These are phyloP conservation scores for Stagonosporopsis cucurbitacearum DNA, from an alignment of 2,329 filamentous ascomycete genomes.

Conservation along the genomic window DNA sequence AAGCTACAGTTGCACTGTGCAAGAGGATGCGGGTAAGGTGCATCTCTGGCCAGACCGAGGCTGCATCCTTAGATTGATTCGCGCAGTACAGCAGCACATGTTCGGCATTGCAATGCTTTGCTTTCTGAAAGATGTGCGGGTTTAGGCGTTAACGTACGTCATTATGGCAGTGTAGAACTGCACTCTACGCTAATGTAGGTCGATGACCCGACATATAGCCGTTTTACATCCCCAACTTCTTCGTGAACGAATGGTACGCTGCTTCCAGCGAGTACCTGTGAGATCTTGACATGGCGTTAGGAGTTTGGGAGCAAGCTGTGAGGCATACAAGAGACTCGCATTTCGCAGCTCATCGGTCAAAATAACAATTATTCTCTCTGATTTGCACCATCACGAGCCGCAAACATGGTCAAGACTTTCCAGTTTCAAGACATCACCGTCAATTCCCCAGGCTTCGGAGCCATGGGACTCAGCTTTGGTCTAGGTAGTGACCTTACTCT, in stretches of 20 bases:
- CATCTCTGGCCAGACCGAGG: background rate
- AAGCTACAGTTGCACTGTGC: background rate
- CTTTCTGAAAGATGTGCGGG: background rate
- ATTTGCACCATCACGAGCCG: background rate
- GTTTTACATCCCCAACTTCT: background rate
- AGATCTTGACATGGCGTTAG: background rate
- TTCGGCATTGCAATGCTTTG: background rate
- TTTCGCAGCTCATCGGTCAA: background rate
- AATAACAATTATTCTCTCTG: background rate
- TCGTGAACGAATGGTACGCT: background rate
- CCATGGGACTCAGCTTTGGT: slow-evolving; percentile 59
- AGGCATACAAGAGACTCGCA: background rate
- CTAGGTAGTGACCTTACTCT: slow-evolving; percentile 54
- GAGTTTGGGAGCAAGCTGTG: background rate
- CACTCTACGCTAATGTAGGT: slow-evolving; percentile 3
- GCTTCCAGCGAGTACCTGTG: no score
- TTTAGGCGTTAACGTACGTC: slow-evolving; percentile 3
- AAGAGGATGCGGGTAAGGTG: background rate
- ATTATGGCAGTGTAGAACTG: background rate
- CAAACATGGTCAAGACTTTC: slow-evolving; percentile 29
- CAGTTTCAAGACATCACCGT: slow-evolving; percentile 46
- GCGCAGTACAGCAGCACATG: background rate
- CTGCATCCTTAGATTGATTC: background rate
- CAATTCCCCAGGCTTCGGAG: slow-evolving; percentile 59
- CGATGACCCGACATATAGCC: slow-evolving; percentile 6